phyloP scores from a whole-genome alignment of 139 green algal species.

The Eudorina sp. region DNA sequence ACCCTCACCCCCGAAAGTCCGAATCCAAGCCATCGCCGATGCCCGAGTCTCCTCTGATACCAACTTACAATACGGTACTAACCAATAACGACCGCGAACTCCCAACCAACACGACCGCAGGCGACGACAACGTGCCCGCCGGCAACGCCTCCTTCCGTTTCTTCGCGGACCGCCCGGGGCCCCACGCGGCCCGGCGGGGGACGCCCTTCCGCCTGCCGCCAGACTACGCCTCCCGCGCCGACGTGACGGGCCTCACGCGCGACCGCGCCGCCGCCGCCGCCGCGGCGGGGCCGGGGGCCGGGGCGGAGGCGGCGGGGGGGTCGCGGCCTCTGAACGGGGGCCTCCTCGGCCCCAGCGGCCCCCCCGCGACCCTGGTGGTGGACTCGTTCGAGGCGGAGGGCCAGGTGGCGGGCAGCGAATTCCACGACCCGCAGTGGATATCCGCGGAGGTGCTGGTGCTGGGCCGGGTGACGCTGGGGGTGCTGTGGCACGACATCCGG shows the following conservation, averaged over 20 bases:
- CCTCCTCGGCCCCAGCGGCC: no score
- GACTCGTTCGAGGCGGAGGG: background rate
- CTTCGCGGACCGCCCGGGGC: background rate
- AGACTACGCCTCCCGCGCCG: constrained; percentile 6
- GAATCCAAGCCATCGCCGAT: no score
- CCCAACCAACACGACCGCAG: background rate
- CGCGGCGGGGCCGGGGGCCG: background rate
- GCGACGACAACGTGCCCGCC: constrained; percentile 28
- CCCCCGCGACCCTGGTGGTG: background rate
- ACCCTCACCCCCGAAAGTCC: no score
- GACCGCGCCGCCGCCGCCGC: background rate
- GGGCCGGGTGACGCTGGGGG: background rate
- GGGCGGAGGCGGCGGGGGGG: background rate
- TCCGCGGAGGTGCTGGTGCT: constrained; percentile 17
- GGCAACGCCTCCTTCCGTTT: constrained; percentile 8
- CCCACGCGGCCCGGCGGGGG: background rate
- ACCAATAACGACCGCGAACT: no score
- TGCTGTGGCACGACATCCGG: constrained; percentile 12
- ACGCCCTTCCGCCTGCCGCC: constrained; percentile 22
- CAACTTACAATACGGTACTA: no score
- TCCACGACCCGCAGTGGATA: background rate
- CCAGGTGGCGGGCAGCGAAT: constrained; percentile 6
- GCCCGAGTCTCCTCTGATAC: no score
- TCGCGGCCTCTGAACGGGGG: no score
- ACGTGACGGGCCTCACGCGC: background rate